Evolutionary conservation across 2,329 filamentous ascomycete genomes (phyloP).

Genomic region (Pseudocercospora cruenta): DNA sequence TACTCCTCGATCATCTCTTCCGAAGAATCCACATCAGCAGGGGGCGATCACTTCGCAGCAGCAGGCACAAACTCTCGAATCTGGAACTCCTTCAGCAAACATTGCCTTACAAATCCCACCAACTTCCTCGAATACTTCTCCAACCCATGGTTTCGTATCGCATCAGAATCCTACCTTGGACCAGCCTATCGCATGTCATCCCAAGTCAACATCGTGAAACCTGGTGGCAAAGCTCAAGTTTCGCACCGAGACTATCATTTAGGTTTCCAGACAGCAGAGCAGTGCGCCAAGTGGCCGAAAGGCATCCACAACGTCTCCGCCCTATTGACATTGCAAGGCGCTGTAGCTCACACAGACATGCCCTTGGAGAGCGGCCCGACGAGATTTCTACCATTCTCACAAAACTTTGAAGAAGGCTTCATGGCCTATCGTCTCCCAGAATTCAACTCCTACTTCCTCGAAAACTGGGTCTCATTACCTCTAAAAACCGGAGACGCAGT

Average conservation of each 20-base stretch:
- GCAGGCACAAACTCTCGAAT: constrained; percentile 62
- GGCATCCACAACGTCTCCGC: constrained; percentile 59
- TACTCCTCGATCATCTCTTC: constrained; percentile 55
- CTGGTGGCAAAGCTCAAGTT: constrained; percentile 61
- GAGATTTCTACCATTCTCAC: constrained; percentile 63
- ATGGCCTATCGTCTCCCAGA: constrained; percentile 59
- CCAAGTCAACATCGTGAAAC: constrained; percentile 66
- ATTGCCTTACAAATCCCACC: constrained; percentile 55
- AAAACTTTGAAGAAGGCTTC: constrained; percentile 60
- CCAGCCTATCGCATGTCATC: constrained; percentile 63
- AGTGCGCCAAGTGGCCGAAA: constrained; percentile 54
- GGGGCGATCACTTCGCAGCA: constrained; percentile 65
- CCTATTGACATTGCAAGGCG: constrained; percentile 65
- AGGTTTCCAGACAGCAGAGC: constrained; percentile 60
- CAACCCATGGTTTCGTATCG: constrained; percentile 60
- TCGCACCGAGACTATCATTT: constrained; percentile 67
- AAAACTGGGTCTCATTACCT: constrained; percentile 57
- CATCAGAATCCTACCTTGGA: constrained; percentile 62
- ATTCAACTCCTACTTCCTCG: constrained; percentile 59
- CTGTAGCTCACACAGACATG: constrained; percentile 65
- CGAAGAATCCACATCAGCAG: constrained; percentile 44
- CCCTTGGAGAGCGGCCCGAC: constrained; percentile 63
- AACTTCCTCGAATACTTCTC: constrained; percentile 63
- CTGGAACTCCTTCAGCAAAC: constrained; percentile 69
- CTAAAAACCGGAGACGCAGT: constrained; percentile 61